Base-by-base conservation (phyloP, 768 basidiomycete species). In the Xanthoconium purpureum region DNA sequence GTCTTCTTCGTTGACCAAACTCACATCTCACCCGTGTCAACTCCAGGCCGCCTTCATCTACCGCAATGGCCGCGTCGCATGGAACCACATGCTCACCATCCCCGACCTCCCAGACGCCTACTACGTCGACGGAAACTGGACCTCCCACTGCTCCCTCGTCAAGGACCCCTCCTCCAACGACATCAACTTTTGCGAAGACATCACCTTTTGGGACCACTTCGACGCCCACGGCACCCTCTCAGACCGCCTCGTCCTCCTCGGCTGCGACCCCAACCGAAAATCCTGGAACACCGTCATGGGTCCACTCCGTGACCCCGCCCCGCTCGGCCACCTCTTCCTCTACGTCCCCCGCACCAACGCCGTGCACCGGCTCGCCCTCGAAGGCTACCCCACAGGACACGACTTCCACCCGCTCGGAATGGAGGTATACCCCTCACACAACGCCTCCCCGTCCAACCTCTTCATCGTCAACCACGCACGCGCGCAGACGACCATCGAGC, bases 261-360 rank as follows among this genome's bases (percentile, higher is more conserved):
- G 70, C 28, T 79, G 78, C 35, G 78, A 79, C 52, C 75, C 76
- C 3, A 69, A 63, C 49, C 77, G 76, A 70, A 77, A 77, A 58
- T 67, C 75, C 29, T 91, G 89, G 89, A 91, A 91, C 65, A 89
- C 88, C 8, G 88, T 78, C 45, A 84, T 87, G 83, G 89, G 89
- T 0, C 88, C 89, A 7, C 65, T 91, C 47, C 68, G 58, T 1
- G 71, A 88, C 62, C 85, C 88, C 2, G 63, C 71, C 5, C 81
- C 83, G 6, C 78, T 68, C n/a, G 89, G 86, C 0, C 73, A 77
- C 4, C 72, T 91, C 24, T 91, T 88, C 80, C 46, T 88, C 5
- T 80, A 85, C 61, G 66, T 69, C 55, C 60, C 66, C 8, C 30
- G 29, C 8, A 63, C 59, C 10, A 37, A 61, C 11, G 60, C 66